Evolutionary conservation across 108 stramenopile genomes (phyloP).

Genomic region (Cyclotella baltica): DNA sequence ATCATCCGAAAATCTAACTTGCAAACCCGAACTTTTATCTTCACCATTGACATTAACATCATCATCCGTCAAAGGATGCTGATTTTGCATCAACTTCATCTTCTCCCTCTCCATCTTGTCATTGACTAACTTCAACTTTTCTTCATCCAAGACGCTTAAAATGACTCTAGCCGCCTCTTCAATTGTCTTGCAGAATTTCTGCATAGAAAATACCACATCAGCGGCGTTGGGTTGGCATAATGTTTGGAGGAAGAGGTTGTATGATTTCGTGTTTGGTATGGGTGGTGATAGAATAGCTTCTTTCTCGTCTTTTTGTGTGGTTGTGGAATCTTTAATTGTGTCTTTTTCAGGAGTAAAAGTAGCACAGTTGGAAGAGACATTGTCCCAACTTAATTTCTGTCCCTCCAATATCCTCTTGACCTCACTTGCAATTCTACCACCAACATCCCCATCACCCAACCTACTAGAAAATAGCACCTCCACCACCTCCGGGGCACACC

Average conservation of each 20-base stretch:
- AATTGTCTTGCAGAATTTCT: slow-evolving; percentile 56
- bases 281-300: not conserved
- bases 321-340: not conserved
- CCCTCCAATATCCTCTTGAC: slow-evolving; percentile 34
- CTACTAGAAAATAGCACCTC: slow-evolving; percentile 29
- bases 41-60: not conserved
- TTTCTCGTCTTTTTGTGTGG: not conserved
- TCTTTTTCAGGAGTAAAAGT: not conserved
- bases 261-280: slow-evolving; percentile 24
- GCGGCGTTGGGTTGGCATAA: slow-evolving; percentile 48
- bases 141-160: slow-evolving; percentile 21
- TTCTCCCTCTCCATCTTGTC: not conserved
- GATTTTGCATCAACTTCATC: not conserved
- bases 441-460: slow-evolving; percentile 7
- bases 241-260: slow-evolving; percentile 30
- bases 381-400: slow-evolving; percentile 28
- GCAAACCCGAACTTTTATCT: not conserved
- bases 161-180: slow-evolving; percentile 51
- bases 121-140: slow-evolving; percentile 13
- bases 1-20: not conserved
- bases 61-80: not conserved
- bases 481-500: slow-evolving; percentile 44
- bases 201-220: slow-evolving; percentile 45
- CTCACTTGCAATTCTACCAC: slow-evolving; percentile 19
- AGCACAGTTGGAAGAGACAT: slow-evolving; percentile 23